These are phyloP conservation scores for Diaporthe vexans DNA, from an alignment of 2,329 filamentous ascomycete genomes.

Conservation along the genomic window DNA sequence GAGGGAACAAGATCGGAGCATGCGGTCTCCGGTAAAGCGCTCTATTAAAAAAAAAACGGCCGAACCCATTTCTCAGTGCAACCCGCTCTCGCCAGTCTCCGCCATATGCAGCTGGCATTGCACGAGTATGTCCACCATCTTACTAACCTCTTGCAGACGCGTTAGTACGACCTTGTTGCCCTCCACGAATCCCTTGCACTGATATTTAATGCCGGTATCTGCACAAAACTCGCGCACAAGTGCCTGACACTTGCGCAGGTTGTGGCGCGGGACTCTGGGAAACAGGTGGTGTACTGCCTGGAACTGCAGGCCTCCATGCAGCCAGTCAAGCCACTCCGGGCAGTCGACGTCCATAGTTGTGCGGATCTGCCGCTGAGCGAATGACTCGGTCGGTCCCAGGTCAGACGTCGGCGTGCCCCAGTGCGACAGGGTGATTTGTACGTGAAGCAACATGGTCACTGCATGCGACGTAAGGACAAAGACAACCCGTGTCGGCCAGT, in stretches of 20 bases:
- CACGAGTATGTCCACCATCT: constrained; percentile 72
- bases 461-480: constrained; percentile 77
- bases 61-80: background rate
- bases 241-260: constrained; percentile 71
- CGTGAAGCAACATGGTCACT: constrained; percentile 76
- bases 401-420: constrained; percentile 80
- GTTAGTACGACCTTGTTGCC: constrained; percentile 51
- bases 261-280: constrained; percentile 77
- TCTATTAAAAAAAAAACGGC: background rate
- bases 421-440: constrained; percentile 80
- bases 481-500: constrained; percentile 67
- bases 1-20: background rate
- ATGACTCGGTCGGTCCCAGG: constrained; percentile 74
- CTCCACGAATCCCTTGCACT: constrained; percentile 39
- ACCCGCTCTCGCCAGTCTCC: constrained; percentile 52
- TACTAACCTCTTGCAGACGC: constrained; percentile 68
- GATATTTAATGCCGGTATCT: constrained; percentile 38
- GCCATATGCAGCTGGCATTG: constrained; percentile 69
- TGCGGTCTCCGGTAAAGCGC: background rate
- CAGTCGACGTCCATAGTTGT: constrained; percentile 83
- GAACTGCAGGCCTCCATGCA: constrained; percentile 81
- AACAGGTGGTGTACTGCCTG: constrained; percentile 80
- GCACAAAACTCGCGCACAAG: constrained; percentile 73
- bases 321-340: constrained; percentile 78
- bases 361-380: constrained; percentile 77